Evolutionary conservation across 768 basidiomycete genomes (phyloP).

Genomic region (Mycena alexandri): DNA sequence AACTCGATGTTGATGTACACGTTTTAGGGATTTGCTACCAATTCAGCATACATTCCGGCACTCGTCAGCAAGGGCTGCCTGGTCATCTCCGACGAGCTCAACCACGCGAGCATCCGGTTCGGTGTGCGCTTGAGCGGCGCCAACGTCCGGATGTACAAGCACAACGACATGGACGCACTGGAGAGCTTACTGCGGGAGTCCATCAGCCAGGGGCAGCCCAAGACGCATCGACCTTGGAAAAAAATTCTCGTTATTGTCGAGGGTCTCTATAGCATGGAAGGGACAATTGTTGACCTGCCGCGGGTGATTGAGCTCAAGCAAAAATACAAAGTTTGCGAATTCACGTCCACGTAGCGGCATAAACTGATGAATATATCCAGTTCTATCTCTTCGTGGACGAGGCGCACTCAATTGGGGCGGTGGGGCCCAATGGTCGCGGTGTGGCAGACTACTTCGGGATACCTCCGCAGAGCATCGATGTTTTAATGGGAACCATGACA

Average conservation of each 20-base stretch:
- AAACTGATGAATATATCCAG: slow-evolving; percentile 54
- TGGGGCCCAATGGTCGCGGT: slow-evolving; percentile 95
- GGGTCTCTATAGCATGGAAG: slow-evolving; percentile 98
- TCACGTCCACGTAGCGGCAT: slow-evolving; percentile 30
- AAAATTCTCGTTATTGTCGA: slow-evolving; percentile 96
- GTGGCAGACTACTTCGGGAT: slow-evolving; percentile 95
- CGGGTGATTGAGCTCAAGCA: slow-evolving; percentile 87
- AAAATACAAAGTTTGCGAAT: slow-evolving; percentile 85
- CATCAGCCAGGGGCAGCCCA: slow-evolving; percentile 97
- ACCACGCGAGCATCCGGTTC: slow-evolving; percentile 95
- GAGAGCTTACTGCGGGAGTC: slow-evolving; percentile 88
- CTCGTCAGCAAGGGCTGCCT: slow-evolving; percentile 91
- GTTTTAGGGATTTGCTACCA: slow-evolving; percentile 96
- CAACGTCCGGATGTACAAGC: slow-evolving; percentile 93
- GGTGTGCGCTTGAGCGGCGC: slow-evolving; percentile 93
- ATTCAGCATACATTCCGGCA: slow-evolving; percentile 93
- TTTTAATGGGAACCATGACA: slow-evolving; percentile 99
- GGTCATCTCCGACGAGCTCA: slow-evolving; percentile 96
- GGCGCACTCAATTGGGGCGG: slow-evolving; percentile 96
- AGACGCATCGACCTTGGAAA: slow-evolving; percentile 99
- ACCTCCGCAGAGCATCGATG: slow-evolving; percentile 83
- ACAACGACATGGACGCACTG: slow-evolving; percentile 90
- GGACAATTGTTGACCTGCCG: slow-evolving; percentile 91
- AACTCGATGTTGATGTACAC: background rate
- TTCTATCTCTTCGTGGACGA: slow-evolving; percentile 98